These are phyloP conservation scores for Penicillium herquei DNA, from an alignment of 495 filamentous ascomycete genomes.

Conservation along the genomic window DNA sequence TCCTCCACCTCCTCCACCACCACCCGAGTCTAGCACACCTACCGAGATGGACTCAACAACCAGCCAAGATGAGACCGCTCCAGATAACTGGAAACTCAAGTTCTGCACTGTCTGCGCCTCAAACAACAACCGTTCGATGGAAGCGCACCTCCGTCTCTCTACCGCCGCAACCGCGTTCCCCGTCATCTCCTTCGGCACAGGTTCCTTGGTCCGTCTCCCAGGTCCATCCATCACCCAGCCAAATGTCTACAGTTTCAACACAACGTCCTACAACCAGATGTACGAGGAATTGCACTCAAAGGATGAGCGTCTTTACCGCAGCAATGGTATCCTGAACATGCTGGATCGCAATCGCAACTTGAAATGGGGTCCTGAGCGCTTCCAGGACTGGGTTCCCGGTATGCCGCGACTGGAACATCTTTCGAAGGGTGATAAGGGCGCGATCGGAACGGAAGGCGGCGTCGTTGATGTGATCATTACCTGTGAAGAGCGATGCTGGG, in stretches of 20 bases:
- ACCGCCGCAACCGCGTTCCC: constrained; percentile 70
- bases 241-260: constrained; percentile 97
- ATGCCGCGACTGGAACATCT: constrained; percentile 66
- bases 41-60: constrained; percentile 17
- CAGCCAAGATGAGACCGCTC: constrained; percentile 32
- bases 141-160: constrained; percentile 89
- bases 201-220: constrained; percentile 89
- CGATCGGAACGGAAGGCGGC: constrained; percentile 80
- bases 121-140: constrained; percentile 98
- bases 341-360: constrained; percentile 85
- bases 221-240: constrained; percentile 89
- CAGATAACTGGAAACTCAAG: constrained; percentile 73
- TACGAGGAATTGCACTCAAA: constrained; percentile 82
- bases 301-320: constrained; percentile 83
- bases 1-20: constrained; percentile 55
- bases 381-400: constrained; percentile 96
- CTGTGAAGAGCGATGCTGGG: constrained; percentile 98
- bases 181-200: constrained; percentile 96
- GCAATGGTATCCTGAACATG: constrained; percentile 94
- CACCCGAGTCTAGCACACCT: constrained; percentile 29
- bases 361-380: constrained; percentile 94
- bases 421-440: constrained; percentile 63
- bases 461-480: constrained; percentile 95
- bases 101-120: constrained; percentile 99
- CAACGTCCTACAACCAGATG: constrained; percentile 86